These are phyloP conservation scores for Rhodotorula diobovata DNA, from an alignment of 768 basidiomycete genomes.

Conservation along the genomic window DNA sequence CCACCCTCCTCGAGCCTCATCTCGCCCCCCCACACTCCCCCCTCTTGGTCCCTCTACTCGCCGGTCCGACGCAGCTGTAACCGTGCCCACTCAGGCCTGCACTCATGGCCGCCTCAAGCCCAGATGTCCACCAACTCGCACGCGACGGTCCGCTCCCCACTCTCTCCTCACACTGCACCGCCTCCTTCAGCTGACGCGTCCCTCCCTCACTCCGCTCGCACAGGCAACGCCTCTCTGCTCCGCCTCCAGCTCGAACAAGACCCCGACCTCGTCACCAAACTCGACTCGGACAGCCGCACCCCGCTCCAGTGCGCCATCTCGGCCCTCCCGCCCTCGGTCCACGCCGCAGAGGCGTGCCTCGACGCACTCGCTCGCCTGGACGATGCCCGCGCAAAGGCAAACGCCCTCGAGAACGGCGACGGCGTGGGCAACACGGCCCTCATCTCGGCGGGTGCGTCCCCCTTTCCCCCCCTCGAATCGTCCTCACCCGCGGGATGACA, in stretches of 20 bases:
- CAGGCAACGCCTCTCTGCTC: constrained; percentile 23
- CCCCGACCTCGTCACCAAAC: constrained; percentile 11
- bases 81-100: too few relatives aligned
- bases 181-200: constrained; percentile 11
- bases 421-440: constrained; percentile 31
- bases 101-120: not conserved
- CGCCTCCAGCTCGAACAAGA: constrained; percentile 9
- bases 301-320: constrained; percentile 35
- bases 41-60: too few relatives aligned
- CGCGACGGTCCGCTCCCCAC: constrained; percentile 25
- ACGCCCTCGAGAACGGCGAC: constrained; percentile 31
- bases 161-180: not conserved
- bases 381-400: not conserved
- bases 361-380: constrained; percentile 16
- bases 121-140: constrained; percentile 25
- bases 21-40: too few relatives aligned
- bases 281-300: constrained; percentile 31
- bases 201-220: not conserved
- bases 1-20: too few relatives aligned
- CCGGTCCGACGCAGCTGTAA: too few relatives aligned
- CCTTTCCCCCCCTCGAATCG: not conserved
- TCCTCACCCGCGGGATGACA: too few relatives aligned
- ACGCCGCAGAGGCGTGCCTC: constrained; percentile 26
- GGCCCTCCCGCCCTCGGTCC: constrained; percentile 18
- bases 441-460: constrained; percentile 28